Base-by-base conservation (phyloP, 495 filamentous ascomycete species). In the Lepraria neglecta region DNA sequence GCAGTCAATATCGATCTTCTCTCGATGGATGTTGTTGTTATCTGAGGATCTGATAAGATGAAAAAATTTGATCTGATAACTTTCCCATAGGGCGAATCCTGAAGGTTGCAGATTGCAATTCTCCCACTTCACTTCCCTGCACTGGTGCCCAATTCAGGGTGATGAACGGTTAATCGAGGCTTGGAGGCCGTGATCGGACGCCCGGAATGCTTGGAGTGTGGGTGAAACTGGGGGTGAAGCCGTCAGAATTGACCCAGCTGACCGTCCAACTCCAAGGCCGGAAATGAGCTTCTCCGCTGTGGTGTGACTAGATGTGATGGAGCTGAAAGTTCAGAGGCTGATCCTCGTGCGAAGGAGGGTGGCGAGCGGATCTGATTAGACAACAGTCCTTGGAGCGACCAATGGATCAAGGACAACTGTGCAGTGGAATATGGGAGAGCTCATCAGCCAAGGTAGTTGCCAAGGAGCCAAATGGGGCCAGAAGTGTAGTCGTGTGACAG, bases 41-140 rank as follows among this genome's bases (percentile, higher is more conserved):
- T 66, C 61, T 47, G 6, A 47, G 30, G 59, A 65, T 67, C 65
- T 65, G 65, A 65, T 65, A 58, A 67, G 56, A 58, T 67, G 65
- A 38, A 19, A 38, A 52, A 30, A 57, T 51, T 45, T 45, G 31
- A 65, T 68, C 65, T 62, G 63, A 62, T 63, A 68, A 61, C 21
- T 53, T 64, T 55, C 42, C 19, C 35, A 21, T 61, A 56, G 51
- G 19, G 42, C n/a, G n/a, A 11, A 55, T 31, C 24, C 40, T 42
- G 51, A 30, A 17, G 28, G 40, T 55, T 52, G 38, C 48, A 45
- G 24, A 28, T 31, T 28, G 31, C 30, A 54, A 15, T 38, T 19
- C 30, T 14, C n/a, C 6, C 28, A 11, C 21, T 21, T 38, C 51
- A 54, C 4, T 9, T 54, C 31, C 51, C 51, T 54, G 51, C 31